Base-by-base conservation (phyloP, 768 basidiomycete species). In the Porphyrellus cyaneotinctus region DNA sequence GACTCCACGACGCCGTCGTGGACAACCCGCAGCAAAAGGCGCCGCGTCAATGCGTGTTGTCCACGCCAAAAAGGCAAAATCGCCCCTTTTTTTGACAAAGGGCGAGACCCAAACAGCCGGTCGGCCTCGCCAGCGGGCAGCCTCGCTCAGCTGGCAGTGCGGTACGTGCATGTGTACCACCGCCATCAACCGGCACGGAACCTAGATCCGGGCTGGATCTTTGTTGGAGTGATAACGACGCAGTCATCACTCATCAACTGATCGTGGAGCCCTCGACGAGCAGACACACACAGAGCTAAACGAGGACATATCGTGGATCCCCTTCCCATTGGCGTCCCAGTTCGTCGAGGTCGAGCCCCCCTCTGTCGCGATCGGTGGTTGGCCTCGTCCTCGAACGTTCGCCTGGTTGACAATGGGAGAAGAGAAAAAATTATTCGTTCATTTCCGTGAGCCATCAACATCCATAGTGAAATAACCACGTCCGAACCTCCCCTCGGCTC, bases 81-180 rank as follows among this genome's bases (percentile, higher is more conserved):
- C 64, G 83, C 91, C 17, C 78, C 63, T 49, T 47, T 45, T 49
- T 78, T 66, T 91, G 91, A 90, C 12, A 36, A 37, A 36, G 88
- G 92, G 26, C 84, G 95, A 58, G 90, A 83, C 56, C 95, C 95
- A 0, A 88, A 85, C 6, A 87, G 84, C 71, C 48, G 62, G 51
- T 38, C 48, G 31, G 88, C 23, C 82, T 91, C 41, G 23, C 14
- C 38, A 10, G 38, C 12, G 11, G 22, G 38, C 13, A 12, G 22
- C 38, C 48, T 55, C 47, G 26, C 33, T 15, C 13, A 22, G n/a
- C 10, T 28, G 26, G 26, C 26, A 28, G 38, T 39, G 38, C 11
- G 37, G 37, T 38, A 18, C 8, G 20, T 20, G 23, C 14, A 17
- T 14, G 23, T 12, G 36, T n/a, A 37, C 36, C 18, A 7, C 39